Base-by-base conservation (phyloP, 2,329 filamentous ascomycete species). In the Cytospora chrysosperma region DNA sequence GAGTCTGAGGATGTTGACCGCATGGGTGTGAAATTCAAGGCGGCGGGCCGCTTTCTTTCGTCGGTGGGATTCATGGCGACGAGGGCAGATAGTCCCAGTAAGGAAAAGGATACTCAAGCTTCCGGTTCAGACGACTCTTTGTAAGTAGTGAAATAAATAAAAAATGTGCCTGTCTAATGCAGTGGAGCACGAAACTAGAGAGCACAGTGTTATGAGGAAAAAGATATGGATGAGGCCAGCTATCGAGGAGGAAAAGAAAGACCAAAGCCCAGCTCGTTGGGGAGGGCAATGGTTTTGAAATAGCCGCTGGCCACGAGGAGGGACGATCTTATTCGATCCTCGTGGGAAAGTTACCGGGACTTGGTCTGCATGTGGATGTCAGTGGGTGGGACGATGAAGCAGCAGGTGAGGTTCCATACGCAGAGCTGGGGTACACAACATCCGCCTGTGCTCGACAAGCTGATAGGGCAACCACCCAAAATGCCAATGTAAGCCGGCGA, bases 31-130 rank as follows among this genome's bases (percentile, higher is more conserved):
- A 87, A 76, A 68, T 85, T 83, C 57, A 87, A 77, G 63, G 83
- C 84, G 74, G 77, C 72, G 69, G 85, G 84, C 72, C 84, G 80
- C 79, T 75, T 85, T 76, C 78, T 85, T 66, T 85, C 83, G 69
- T 85, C 82, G 68, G 66, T 63, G 64, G 67, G 61, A 52, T 66
- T 65, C 72, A 73, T 74, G 72, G 67, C 56, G 73, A 71, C 54
- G 70, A 70, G 72, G 74, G 66, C 70, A 69, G 70, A 67, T 68
- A 62, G 67, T 57, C 68, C 68, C 67, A 67, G 64, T 65, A 69
- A 60, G 67, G 62, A 65, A 62, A 69, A 61, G 63, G 40, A 65
- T 63, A 63, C 53, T 34, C 47, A 37, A 56, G 59, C 32, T 55
- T 56, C 32, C 26, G n/a, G 30, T 28, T 32, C 24, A 40, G 53